Percentiles rank a stretch among this genome's conserved stretches.
phyloP scores from a whole-genome alignment of 768 basidiomycete species.

The Russula lepida region DNA sequence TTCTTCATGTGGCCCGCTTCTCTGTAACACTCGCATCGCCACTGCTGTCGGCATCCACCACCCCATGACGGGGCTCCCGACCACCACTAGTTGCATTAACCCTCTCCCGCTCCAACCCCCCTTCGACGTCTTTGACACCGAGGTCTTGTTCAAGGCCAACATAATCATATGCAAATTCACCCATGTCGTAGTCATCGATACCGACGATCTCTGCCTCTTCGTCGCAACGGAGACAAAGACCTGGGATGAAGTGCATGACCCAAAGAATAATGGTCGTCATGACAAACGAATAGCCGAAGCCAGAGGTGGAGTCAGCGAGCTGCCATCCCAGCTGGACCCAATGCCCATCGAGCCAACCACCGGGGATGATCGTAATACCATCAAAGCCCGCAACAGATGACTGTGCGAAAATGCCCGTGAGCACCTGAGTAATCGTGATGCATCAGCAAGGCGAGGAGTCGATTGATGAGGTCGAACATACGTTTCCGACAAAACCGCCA shows the following conservation, averaged over 20 bases:
- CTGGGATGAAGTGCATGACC: constrained; percentile 41
- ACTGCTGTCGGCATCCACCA: constrained; percentile 1
- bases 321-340: constrained; percentile 40
- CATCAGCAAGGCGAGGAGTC: background rate
- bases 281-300: constrained; percentile 30
- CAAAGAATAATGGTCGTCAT: constrained; percentile 32
- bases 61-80: constrained; percentile 15
- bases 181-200: constrained; percentile 82
- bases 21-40: background rate
- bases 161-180: constrained; percentile 85
- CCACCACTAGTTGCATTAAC: constrained; percentile 18
- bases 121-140: constrained; percentile 15
- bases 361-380: constrained; percentile 35
- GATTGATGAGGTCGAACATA: constrained; percentile 14
- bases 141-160: constrained; percentile 48
- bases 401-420: constrained; percentile 26
- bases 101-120: constrained; percentile 17
- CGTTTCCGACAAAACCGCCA: constrained; percentile 72
- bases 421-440: constrained; percentile 23
- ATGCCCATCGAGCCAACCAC: constrained; percentile 38
- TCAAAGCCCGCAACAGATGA: constrained; percentile 38
- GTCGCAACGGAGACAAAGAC: constrained; percentile 31
- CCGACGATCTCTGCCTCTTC: constrained; percentile 28
- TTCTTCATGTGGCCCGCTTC: background rate
- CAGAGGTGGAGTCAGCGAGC: constrained; percentile 30